Conservation (phyloP, 208 protist species). For the Trypanosoma melophagium region DNA sequence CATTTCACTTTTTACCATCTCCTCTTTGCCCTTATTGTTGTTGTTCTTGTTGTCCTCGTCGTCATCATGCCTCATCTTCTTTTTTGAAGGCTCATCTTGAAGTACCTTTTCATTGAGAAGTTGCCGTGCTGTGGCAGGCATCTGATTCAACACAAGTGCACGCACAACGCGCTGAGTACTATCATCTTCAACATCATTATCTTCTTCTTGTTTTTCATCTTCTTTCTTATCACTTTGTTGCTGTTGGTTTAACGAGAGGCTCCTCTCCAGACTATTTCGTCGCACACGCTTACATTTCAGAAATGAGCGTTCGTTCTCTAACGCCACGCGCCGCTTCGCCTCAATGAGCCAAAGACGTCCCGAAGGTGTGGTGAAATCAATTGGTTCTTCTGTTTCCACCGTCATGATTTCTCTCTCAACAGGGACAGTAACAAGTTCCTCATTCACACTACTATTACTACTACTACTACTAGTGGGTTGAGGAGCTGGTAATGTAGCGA, state of each 20-base stretch:
- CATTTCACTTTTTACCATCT: conserved; percentile 12
- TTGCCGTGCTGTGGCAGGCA: conserved; percentile 4
- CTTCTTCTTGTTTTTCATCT: not conserved
- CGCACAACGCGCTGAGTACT: conserved; percentile 7
- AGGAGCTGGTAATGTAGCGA: conserved; percentile 22
- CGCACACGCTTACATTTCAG: not conserved
- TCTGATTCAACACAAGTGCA: conserved; percentile 22
- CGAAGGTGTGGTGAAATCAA: conserved; percentile 9
- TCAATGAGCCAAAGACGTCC: conserved; percentile 5
- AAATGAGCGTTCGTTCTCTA: conserved; percentile 16
- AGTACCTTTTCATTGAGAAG: conserved; percentile 5
- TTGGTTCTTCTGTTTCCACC: no score
- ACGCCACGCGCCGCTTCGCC: conserved; percentile 16
- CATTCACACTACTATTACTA: conserved; percentile 3
- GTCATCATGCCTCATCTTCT: not conserved
- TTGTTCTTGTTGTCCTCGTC: not conserved
- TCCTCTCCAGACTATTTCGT: not conserved
- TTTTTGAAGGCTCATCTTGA: not conserved
- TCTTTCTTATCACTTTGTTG: no score
- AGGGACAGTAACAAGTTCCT: not conserved
- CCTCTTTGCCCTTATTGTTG: not conserved
- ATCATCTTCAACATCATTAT: conserved; percentile 1
- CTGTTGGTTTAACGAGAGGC: no score
- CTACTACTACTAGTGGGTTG: conserved; percentile 9
- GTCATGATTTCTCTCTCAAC: not conserved